Base-by-base conservation (phyloP, 345 rosid genomes). In the Syzygium grande region DNA sequence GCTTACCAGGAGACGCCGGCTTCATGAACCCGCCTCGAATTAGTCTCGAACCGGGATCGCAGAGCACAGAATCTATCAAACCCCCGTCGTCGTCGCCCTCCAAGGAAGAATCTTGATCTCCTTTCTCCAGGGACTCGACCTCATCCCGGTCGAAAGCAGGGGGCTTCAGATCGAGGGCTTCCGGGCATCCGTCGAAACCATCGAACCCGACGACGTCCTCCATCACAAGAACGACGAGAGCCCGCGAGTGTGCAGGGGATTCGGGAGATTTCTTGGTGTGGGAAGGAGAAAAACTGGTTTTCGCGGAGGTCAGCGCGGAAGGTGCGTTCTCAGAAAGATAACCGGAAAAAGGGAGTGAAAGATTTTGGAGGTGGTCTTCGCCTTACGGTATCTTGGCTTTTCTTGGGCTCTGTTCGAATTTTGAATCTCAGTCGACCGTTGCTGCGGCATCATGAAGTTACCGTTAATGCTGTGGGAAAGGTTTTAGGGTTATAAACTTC, bases 21-120 rank as follows among this genome's bases (percentile, higher is more conserved):
- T 59, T 92, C 15, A 92, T 84, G 89, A 95, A 92, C 89, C 99
- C 99, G 52, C 87, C 65, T 30, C 86, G 89, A 9, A 96, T 89
- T 3, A 96, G 89, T 88, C 94, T 92, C 78, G 99, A 94, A 90
- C 89, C 93, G 6, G 98, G 92, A 90, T 95, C 98, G 79, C 97
- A 97, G 12, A 96, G 92, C 98, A 97, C 93, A 5, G 91, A 93
- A 90, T 94, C 96, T 73, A 73, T 38, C 83, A 38, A 49, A 84
- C 90, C 73, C 86, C 88, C 88, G 93, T 90, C 79, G 61, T 86
- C 90, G 85, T 86, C 92, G 15, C 90, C 93, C 43, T 89, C 92
- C 89, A 86, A 29, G 21, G 86, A 25, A 63, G 94, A 89, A 77
- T 90, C 94, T 84, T 91, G 87, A 27, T 68, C 85, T 89, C 92